phyloP scores from a whole-genome alignment of 352 stramenopile genomes.

The Phytophthora pisi region DNA sequence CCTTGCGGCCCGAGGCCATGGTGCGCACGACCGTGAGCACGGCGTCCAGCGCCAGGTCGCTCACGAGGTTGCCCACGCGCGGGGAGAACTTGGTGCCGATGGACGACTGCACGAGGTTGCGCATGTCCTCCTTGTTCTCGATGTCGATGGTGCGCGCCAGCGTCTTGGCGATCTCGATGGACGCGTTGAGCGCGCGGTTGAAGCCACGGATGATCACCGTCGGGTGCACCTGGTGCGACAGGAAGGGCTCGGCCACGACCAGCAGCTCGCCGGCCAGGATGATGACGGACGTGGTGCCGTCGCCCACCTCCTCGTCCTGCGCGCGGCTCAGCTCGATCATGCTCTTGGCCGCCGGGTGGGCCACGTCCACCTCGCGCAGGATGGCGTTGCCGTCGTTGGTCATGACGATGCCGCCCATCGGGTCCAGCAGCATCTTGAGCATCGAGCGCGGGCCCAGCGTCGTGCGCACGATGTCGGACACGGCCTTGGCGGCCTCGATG shows the following conservation, averaged over 20 bases:
- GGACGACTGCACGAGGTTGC: conserved; percentile 95
- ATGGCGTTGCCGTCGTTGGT: conserved; percentile 99
- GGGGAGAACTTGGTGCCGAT: conserved; percentile 99
- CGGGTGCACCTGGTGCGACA: conserved; percentile 97
- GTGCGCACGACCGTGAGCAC: conserved; percentile 95
- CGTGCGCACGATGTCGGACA: conserved; percentile 98
- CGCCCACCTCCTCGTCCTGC: conserved; percentile 99
- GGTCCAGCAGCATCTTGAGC: conserved; percentile 99
- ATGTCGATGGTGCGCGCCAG: conserved; percentile 95
- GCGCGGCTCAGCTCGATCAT: conserved; percentile 99
- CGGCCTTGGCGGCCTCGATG: conserved; percentile 97
- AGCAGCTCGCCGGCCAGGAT: conserved; percentile 99
- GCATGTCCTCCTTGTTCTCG: conserved; percentile 95
- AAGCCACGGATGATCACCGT: conserved; percentile 98
- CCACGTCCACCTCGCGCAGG: conserved; percentile 98
- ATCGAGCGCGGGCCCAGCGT: conserved; percentile 98
- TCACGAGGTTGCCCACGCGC: conserved; percentile 96
- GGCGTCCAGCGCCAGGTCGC: conserved; percentile 97
- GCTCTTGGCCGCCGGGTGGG: conserved; percentile 98
- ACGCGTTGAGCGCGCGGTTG: conserved; percentile 83
- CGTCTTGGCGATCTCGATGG: conserved; percentile 94
- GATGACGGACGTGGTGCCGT: conserved; percentile 99
- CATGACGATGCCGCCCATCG: conserved; percentile 99
- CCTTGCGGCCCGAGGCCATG: conserved; percentile 87
- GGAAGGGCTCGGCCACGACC: conserved; percentile 96